Conservation (phyloP, 2,329 filamentous ascomycete species). For the Fusarium phyllophilum region DNA sequence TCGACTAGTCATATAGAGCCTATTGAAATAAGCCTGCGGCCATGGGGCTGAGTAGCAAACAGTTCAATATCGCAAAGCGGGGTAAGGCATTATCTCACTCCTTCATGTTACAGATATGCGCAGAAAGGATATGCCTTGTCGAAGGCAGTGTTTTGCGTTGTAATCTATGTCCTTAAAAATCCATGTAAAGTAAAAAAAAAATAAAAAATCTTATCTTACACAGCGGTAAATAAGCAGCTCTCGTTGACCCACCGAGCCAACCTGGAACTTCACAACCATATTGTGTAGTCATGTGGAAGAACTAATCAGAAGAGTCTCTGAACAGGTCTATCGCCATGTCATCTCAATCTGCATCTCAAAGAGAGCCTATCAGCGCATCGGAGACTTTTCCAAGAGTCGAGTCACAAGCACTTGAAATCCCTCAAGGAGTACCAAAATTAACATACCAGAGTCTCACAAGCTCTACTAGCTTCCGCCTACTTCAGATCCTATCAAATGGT, state of each 20-base stretch:
- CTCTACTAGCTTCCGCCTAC: background rate
- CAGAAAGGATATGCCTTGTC: background rate
- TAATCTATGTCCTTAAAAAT: background rate
- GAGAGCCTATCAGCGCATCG: background rate
- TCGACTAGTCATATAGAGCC: background rate
- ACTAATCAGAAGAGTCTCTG: accelerated
- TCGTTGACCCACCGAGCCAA: background rate
- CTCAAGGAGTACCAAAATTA: background rate
- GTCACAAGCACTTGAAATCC: background rate
- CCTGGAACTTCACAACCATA: too few relatives aligned
- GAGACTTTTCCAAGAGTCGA: background rate
- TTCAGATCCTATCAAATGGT: background rate
- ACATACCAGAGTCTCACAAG: background rate
- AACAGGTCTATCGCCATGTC: background rate
- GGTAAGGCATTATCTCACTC: background rate
- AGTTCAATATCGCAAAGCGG: background rate
- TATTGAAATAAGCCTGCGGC: accelerated
- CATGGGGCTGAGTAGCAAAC: accelerated
- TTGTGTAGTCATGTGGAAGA: too few relatives aligned
- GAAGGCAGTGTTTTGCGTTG: too few relatives aligned
- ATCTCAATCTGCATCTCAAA: too few relatives aligned
- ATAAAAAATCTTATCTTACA: accelerated
- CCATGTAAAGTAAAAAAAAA: background rate
- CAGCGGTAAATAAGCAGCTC: accelerated
- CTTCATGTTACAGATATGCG: background rate